These are phyloP conservation scores for Suhomyces sp. DNA, from an alignment of 805 yeast genomes.

Conservation along the genomic window DNA sequence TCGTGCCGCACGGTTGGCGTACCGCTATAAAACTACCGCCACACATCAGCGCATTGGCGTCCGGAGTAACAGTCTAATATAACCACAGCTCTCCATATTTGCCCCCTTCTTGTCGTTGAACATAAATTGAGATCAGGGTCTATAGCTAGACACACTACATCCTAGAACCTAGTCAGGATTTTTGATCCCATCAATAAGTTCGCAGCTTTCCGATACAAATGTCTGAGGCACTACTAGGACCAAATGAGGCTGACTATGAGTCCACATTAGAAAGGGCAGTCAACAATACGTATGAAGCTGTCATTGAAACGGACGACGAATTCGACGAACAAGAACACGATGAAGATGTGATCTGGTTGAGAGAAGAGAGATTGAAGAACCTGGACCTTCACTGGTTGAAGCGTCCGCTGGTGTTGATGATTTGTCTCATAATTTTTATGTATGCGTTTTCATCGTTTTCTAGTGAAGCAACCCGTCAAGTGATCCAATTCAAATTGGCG, in stretches of 20 bases:
- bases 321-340: slow-evolving; percentile 30
- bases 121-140: neutral
- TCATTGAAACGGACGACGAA: slow-evolving; percentile 35
- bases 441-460: slow-evolving; percentile 41
- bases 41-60: neutral
- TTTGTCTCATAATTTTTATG: slow-evolving; percentile 43
- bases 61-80: neutral
- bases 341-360: slow-evolving; percentile 44
- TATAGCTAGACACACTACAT: neutral
- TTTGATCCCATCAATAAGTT: neutral
- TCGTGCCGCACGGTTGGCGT: neutral
- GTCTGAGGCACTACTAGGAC: neutral
- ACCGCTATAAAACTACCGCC: neutral
- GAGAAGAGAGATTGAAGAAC: slow-evolving; percentile 46
- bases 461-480: slow-evolving; percentile 41
- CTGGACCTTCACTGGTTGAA: slow-evolving; percentile 48
- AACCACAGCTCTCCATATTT: neutral
- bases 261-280: slow-evolving; percentile 28
- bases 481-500: slow-evolving; percentile 29
- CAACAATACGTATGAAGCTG: slow-evolving; percentile 39
- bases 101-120: neutral
- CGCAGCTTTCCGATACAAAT: neutral
- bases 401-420: slow-evolving; percentile 55
- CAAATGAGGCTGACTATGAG: neutral
- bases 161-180: neutral